These are phyloP conservation scores for Kodamaea hsintzibuensis DNA, from an alignment of 805 yeast genomes.

Conservation along the genomic window DNA sequence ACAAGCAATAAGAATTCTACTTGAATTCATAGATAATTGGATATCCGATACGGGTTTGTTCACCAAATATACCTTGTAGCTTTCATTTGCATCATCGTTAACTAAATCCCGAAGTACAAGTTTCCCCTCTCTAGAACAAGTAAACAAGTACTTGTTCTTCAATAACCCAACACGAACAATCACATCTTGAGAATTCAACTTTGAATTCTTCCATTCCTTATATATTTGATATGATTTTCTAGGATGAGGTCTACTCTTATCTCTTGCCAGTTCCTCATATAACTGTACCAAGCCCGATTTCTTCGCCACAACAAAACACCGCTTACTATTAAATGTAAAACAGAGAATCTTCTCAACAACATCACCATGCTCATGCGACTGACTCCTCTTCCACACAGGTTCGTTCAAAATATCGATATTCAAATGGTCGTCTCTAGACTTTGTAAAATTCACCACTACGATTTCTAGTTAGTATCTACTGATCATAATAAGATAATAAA, in stretches of 20 bases:
- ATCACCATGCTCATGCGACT: constrained; percentile 6
- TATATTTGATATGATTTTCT: constrained; percentile 18
- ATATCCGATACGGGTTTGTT: constrained; percentile 27
- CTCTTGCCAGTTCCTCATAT: constrained; percentile 19
- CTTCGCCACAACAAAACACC: constrained; percentile 26
- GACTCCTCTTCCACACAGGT: constrained; percentile 2
- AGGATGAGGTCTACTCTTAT: neutral
- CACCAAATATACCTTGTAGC: constrained; percentile 26
- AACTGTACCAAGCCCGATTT: constrained; percentile 31
- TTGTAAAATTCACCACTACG: constrained; percentile 7
- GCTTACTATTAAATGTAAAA: constrained; percentile 20
- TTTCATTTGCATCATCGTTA: constrained; percentile 35
- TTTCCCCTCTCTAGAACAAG: constrained; percentile 36
- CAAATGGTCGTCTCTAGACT: constrained; percentile 7
- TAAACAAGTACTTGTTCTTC: constrained; percentile 29
- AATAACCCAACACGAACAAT: constrained; percentile 28
- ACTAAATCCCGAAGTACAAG: constrained; percentile 35
- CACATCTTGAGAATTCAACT: constrained; percentile 21
- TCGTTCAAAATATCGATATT: constrained; percentile 3
- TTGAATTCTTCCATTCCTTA: constrained; percentile 38
- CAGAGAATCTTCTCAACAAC: constrained; percentile 17
- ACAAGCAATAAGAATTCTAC: constrained; percentile 20
- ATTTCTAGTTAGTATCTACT: neutral
- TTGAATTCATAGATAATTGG: constrained; percentile 14
- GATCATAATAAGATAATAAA: neutral